Evolutionary conservation across 345 rosid species (phyloP).

Genomic region (Eucalyptus cloeziana): DNA sequence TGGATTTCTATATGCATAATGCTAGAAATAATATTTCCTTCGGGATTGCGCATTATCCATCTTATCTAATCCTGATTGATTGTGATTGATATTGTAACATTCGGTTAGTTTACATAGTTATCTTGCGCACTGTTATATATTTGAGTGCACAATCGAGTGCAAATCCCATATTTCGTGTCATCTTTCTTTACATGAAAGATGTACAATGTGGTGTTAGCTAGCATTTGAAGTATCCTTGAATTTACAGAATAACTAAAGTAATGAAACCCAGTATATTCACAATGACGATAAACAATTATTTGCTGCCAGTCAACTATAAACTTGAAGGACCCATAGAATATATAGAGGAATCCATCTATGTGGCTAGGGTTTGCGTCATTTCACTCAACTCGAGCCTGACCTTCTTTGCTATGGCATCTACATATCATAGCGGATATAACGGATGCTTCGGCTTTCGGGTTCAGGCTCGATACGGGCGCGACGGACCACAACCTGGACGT

Average conservation of each 20-base stretch:
- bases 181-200: neutral
- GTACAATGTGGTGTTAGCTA: neutral
- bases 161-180: neutral
- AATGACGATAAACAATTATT: neutral
- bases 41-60: neutral
- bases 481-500: neutral
- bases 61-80: neutral
- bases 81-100: neutral
- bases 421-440: neutral
- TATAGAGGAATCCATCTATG: neutral
- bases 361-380: neutral
- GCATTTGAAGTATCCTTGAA: neutral
- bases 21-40: neutral
- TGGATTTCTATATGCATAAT: neutral
- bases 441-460: neutral
- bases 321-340: neutral
- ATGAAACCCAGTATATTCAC: neutral
- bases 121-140: neutral
- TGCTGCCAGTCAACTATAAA: neutral
- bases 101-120: neutral
- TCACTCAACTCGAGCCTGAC: neutral
- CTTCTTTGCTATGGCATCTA: neutral
- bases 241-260: neutral
- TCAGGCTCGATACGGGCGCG: neutral
- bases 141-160: neutral